phyloP scores from a whole-genome alignment of 2,329 filamentous ascomycete species.

The Alternaria sp. region DNA sequence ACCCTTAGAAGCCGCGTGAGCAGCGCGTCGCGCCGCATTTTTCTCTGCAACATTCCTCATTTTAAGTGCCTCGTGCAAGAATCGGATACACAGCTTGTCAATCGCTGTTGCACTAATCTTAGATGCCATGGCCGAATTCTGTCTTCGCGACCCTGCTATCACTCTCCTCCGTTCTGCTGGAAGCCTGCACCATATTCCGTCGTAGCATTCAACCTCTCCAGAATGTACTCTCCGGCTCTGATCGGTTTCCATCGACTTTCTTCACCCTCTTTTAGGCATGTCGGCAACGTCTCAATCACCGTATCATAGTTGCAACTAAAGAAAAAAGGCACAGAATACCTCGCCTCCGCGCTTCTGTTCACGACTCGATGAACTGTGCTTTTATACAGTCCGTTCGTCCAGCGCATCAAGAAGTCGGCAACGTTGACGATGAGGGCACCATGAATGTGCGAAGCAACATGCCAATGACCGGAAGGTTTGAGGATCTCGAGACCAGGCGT shows the following conservation, averaged over 20 bases:
- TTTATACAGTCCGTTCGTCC: conserved; percentile 61
- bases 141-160: neutral
- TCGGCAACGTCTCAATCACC: conserved; percentile 51
- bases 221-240: conserved; percentile 52
- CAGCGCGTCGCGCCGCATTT: neutral
- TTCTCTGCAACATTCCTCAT: too few relatives aligned
- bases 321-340: conserved; percentile 60
- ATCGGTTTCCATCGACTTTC: conserved; percentile 49
- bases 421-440: conserved; percentile 63
- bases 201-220: conserved; percentile 50
- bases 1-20: neutral
- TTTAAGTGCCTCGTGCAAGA: neutral
- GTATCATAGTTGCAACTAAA: conserved; percentile 56
- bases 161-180: neutral
- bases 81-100: neutral
- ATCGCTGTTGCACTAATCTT: neutral
- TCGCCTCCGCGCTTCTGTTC: conserved; percentile 52
- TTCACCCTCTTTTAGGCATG: conserved; percentile 48
- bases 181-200: conserved; percentile 45
- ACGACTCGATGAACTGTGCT: conserved; percentile 61
- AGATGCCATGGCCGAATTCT: neutral
- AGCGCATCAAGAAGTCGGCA: conserved; percentile 61
- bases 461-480: conserved; percentile 43
- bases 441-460: conserved; percentile 49
- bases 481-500: conserved; percentile 48